Evolutionary conservation across 75 land plant species (phyloP), one percentile per base, ranked within the genome.

Genomic region (Cupressus sempervirens): DNA sequence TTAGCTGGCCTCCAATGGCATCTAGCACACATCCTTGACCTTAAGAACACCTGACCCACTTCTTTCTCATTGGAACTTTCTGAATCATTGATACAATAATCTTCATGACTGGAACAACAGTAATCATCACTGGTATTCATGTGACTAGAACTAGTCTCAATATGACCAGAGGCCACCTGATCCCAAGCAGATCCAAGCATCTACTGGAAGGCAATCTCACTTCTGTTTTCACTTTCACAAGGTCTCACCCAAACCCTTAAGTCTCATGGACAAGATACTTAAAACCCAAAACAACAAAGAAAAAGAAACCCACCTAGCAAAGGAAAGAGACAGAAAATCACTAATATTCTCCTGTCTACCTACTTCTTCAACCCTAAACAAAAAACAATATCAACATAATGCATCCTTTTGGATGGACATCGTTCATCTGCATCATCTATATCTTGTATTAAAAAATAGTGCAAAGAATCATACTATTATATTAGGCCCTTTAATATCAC

Each of bases 11-110:
- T 50, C 53, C 53, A 50, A 50, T 50, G 94, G 26, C 94, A 93
- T 58, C 93, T 52, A 2, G 93, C 92, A 53, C 93, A 92, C 10
- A 91, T 88, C 86, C 89, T 92, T 7, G 90, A 84, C 84, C 87
- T 35, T 38, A 34, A 13, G 41, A 20, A 20, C 45, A 18, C 15
- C 89, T n/a, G 80, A 81, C 34, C 86, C 67, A 84, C 35, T 13
- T 90, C 93, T 82, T 84, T 88, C 1, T 84, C 90, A 75, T 80
- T 56, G 52, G 48, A 52, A 54, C 73, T 85, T n/a, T 67, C 83
- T 18, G 62, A 18, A 35, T 40, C 80, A 2, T 38, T 40, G 2
- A 76, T 40, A 40, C 20, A 76, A 18, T 40, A 40, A 38, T 40
- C 80, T n/a, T 40, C 80, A 1, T 76, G 41, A 43, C 80, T 34